Conservation (phyloP, 306 rosid species). For the Crotalaria pallida region DNA sequence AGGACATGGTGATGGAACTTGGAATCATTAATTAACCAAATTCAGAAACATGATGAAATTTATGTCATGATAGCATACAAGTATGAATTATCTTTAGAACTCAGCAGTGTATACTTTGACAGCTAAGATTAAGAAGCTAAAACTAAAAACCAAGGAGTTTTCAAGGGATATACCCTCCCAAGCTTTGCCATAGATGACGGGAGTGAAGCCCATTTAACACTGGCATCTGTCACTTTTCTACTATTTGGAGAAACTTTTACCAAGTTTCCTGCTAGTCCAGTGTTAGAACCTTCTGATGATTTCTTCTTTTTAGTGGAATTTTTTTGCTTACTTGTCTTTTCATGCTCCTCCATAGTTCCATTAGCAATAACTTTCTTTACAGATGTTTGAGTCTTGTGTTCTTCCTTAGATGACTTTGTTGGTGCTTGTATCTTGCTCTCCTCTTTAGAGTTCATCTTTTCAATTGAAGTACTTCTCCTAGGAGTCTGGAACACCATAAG, state of each 20-base stretch:
- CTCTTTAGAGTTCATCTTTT: constrained; percentile 61
- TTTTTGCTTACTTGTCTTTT: constrained; percentile 49
- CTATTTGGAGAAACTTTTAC: constrained; percentile 59
- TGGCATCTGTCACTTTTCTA: constrained; percentile 65
- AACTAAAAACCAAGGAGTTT: background rate
- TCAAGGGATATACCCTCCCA: constrained; percentile 61
- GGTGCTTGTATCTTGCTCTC: constrained; percentile 47
- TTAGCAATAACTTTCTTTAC: constrained; percentile 49
- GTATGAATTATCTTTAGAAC: background rate
- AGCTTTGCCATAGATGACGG: constrained; percentile 90
- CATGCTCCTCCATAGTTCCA: constrained; percentile 54
- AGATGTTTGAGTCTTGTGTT: constrained; percentile 44
- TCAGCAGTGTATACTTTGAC: background rate
- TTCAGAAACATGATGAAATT: background rate
- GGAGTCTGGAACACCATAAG: constrained; percentile 55
- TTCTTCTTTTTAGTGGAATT: constrained; percentile 57
- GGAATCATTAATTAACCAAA: background rate
- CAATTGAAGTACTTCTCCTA: constrained; percentile 71
- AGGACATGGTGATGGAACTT: background rate
- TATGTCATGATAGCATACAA: background rate
- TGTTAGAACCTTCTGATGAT: constrained; percentile 48
- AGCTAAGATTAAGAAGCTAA: background rate
- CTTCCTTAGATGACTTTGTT: constrained; percentile 59
- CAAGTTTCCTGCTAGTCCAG: constrained; percentile 67
- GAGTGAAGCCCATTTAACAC: constrained; percentile 79